Base-by-base conservation (phyloP, 495 filamentous ascomycete species). In the Rhizodiscina lignyota region DNA sequence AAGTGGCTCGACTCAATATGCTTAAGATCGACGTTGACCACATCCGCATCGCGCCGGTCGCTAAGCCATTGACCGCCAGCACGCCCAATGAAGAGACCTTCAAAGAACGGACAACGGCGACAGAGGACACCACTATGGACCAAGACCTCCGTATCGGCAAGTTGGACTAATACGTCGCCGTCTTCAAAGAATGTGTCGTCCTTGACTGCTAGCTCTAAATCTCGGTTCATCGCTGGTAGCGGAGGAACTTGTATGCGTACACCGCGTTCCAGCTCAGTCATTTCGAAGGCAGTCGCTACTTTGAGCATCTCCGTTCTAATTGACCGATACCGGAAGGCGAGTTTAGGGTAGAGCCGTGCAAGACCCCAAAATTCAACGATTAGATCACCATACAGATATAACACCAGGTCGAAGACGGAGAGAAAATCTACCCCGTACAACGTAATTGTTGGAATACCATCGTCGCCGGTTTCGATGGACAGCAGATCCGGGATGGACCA, bases 61-160 rank as follows among this genome's bases (percentile, higher is more conserved):
- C 8, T 66, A 4, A 97, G 59, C 89, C 89, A 97, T 36, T 64
- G 65, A 2, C 89, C 89, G 23, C 67, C 67, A 12, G 89, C 79
- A 30, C 82, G 76, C 15, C 91, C 89, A 38, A 79, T 60, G 58
- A 94, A 94, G 16, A 97, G 62, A 3, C 81, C 79, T 42, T 83
- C 63, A 45, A 97, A 97, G 62, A 94, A 97, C 0, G 84, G 86
- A 41, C 84, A 94, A 48, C 91, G 64, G 48, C 77, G 75, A 38
- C 83, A 81, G 31, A 96, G 51, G 15, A 96, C 54, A 13, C 68
- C 56, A 43, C 79, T 86, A 49, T 96, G 86, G 4, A 78, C 76
- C 19, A 55, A 56, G 4, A 84, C 56, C 28, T 74, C 72, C 27
- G 60, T 60, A 32, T 79, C 73, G n/a, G 67, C 67, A 21, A 96